Evolutionary conservation across 2,329 filamentous ascomycete genomes (phyloP), one percentile per base, ranked within the genome.

Genomic region (Cladophialophora psammophila): DNA sequence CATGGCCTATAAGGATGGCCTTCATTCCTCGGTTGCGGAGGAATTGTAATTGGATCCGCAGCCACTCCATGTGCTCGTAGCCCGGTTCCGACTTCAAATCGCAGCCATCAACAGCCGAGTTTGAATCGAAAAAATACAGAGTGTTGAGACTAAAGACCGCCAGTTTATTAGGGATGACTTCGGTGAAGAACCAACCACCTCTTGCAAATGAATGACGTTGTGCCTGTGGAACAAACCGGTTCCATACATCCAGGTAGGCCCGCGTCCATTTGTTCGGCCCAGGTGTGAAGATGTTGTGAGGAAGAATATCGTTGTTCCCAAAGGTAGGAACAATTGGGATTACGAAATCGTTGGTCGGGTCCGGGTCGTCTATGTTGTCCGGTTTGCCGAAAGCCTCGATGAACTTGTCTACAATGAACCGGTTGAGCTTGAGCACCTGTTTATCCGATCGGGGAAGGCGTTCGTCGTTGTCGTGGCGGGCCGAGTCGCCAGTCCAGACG

Each of bases 231-330:
- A 99, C 96, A 76, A 98, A 96, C 42, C 85, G 85, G 56, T 82
- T 81, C 95, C 95, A 99, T 26, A 98, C 87, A 26, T 90, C 84
- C 32, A 88, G 82, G 73, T 95, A 97, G 55, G 85, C 85, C 66
- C 86, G 86, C 0, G 96, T 91, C 90, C 94, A 97, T 70, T 86
- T 86, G 75, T 97, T 97, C 15, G 95, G 95, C 0, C 94, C 95
- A 0, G 87, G 84, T 50, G 88, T 83, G 77, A 99, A 89, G 75
- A 98, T 96, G 75, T 99, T 99, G 81, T 99, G 95, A 1, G 95
- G 95, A 67, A 97, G 87, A 66, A 99, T 94, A 75, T 99, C 95
- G 79, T 99, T 99, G 81, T 99, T 99, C 68, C 95, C 95, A 72
- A 97, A 90, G 0, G 90, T 97, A 0, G 95, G 94, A 20, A 99